Conservation (phyloP, 2,329 filamentous ascomycete genomes). For the Aspergillus phoenicis region DNA sequence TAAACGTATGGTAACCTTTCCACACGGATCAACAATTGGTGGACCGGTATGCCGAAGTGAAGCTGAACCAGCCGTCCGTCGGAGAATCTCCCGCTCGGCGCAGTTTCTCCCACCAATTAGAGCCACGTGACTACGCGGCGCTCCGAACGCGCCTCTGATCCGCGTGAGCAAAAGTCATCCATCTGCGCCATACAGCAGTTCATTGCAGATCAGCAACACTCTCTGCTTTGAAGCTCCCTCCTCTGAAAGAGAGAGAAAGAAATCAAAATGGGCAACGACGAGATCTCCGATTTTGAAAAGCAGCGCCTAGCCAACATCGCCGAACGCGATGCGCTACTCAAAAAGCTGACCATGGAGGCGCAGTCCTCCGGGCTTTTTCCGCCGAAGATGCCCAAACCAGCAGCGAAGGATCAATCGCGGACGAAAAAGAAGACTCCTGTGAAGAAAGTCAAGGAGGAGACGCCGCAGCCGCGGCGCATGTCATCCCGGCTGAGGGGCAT, state of each 20-base stretch:
- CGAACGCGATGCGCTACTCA: conserved; percentile 78
- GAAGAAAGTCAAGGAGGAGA: conserved; percentile 64
- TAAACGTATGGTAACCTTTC: neutral
- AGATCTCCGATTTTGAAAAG: conserved; percentile 83
- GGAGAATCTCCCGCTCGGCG: neutral
- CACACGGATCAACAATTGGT: no score
- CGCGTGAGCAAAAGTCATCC: neutral
- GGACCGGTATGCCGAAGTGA: neutral
- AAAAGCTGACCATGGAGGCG: conserved; percentile 70
- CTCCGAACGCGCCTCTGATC: neutral
- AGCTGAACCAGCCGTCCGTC: neutral
- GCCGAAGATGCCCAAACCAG: conserved; percentile 53
- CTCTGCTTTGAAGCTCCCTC: neutral
- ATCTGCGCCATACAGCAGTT: neutral
- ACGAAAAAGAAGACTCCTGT: conserved; percentile 49
- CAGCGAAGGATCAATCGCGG: conserved; percentile 51
- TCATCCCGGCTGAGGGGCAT: conserved; percentile 65
- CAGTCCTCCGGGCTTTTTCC: conserved; percentile 69
- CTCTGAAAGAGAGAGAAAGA: neutral
- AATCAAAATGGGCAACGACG: conserved; percentile 39
- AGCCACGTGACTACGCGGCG: conserved; percentile 5
- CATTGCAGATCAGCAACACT: neutral
- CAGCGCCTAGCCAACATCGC: conserved; percentile 84
- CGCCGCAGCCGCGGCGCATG: conserved; percentile 58
- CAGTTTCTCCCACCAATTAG: neutral